phyloP scores from a whole-genome alignment of 2,329 filamentous ascomycete species.

The Microascus cirrosus region DNA sequence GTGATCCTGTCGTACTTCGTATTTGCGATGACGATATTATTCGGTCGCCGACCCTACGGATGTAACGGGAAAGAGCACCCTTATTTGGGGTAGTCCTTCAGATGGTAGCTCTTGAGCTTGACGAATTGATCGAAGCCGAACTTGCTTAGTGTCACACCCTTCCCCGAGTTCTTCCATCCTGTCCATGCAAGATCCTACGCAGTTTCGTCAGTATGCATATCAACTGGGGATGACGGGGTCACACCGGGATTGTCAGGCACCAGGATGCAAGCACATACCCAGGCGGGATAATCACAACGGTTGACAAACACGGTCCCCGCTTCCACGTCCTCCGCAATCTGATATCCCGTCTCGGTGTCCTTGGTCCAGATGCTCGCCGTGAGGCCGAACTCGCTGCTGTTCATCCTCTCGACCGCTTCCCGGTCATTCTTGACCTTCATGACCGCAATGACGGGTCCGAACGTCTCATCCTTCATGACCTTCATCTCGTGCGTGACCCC shows the following conservation, averaged over 20 bases:
- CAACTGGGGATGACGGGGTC: not conserved
- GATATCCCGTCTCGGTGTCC: slow-evolving; percentile 62
- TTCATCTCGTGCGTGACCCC: slow-evolving; percentile 72
- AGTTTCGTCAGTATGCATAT: slow-evolving; percentile 10
- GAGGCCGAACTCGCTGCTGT: slow-evolving; percentile 86
- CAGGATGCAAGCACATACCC: slow-evolving; percentile 46
- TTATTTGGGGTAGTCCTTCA: slow-evolving; percentile 69
- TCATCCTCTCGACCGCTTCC: slow-evolving; percentile 80
- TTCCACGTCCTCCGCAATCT: slow-evolving; percentile 70
- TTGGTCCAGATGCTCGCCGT: slow-evolving; percentile 98
- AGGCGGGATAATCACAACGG: slow-evolving; percentile 81
- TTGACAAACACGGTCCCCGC: slow-evolving; percentile 96
- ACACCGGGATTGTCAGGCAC: not conserved
- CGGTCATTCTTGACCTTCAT: slow-evolving; percentile 74
- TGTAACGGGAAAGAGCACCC: not conserved
- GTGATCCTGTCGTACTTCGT: not conserved
- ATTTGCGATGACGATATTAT: not conserved
- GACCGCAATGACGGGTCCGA: slow-evolving; percentile 83
- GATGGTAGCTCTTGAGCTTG: slow-evolving; percentile 89
- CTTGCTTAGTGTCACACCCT: slow-evolving; percentile 76
- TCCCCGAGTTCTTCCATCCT: slow-evolving; percentile 94
- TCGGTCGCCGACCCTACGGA: not conserved
- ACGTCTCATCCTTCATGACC: slow-evolving; percentile 91
- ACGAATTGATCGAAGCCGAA: slow-evolving; percentile 95
- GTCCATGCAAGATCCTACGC: slow-evolving; percentile 84